Percentiles rank a stretch among this genome's conserved stretches.
phyloP scores from a whole-genome alignment of 345 rosid genomes.

The Corchorus olitorius region DNA sequence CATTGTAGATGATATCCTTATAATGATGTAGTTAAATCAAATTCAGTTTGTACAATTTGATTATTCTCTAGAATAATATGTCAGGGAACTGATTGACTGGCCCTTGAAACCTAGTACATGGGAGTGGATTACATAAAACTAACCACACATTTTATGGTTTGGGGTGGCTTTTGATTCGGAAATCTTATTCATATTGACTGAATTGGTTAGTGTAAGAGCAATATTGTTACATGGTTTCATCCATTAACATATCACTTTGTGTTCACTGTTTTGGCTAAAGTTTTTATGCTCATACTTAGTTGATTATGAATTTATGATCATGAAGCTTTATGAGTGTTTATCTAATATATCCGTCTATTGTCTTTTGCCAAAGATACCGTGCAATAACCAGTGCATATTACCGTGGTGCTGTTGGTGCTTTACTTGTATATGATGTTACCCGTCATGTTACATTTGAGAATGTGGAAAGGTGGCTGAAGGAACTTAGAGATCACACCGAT shows the following conservation, averaged over 20 bases:
- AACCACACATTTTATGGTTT: too few relatives aligned
- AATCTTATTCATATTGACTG: too few relatives aligned
- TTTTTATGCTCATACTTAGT: too few relatives aligned
- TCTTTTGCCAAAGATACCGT: constrained; percentile 53
- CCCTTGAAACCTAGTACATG: not conserved
- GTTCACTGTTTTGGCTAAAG: too few relatives aligned
- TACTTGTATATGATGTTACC: constrained; percentile 81
- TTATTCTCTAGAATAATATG: not conserved
- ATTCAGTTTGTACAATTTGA: not conserved
- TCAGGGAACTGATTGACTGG: not conserved
- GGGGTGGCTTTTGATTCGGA: too few relatives aligned
- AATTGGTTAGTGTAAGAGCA: too few relatives aligned
- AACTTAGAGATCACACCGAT: constrained; percentile 84
- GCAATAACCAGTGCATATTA: constrained; percentile 93
- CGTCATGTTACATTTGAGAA: constrained; percentile 86
- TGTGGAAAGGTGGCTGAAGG: constrained; percentile 89
- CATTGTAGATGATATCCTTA: not conserved
- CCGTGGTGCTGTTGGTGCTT: constrained; percentile 88
- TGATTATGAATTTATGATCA: not conserved
- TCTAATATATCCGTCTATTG: not conserved
- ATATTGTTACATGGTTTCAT: not conserved
- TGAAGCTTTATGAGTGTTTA: not conserved
- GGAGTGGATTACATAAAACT: not conserved
- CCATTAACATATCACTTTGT: too few relatives aligned
- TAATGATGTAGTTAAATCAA: not conserved